Base-by-base conservation (phyloP, 441 rosid species). In the Syzygium malaccense region DNA sequence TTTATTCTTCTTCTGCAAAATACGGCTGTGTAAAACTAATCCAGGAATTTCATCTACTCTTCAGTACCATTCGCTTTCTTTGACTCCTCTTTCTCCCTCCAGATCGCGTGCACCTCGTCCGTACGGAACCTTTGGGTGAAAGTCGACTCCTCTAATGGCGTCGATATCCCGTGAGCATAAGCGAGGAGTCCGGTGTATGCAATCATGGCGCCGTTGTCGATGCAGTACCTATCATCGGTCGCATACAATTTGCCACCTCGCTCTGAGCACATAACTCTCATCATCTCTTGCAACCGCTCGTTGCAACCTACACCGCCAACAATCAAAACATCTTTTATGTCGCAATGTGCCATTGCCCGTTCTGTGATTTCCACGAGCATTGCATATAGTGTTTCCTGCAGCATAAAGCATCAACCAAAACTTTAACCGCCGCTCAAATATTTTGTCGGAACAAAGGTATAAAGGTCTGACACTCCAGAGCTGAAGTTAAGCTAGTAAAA, bases 301-400 rank as follows among this genome's bases (percentile, higher is more conserved):
- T 97, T 98, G 92, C 99, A 97, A 15, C 99, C 99, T 11, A 96
- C 98, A 14, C 99, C 99, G 1, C 98, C 99, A 33, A 96, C 99
- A 56, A 98, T 97, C 75, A 98, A 94, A 90, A 98, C 93, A 56
- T 98, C 99, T 89, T 94, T 97, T 93, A 92, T 95, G 91, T 97
- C 99, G 28, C 99, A 97, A 91, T 97, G 99, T 0, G 99, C 99
- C 99, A 98, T 97, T 6, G 99, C 99, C 57, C 98, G 92, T 90
- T 98, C 99, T 0, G 98, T 98, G 48, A 98, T 98, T 95, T 98
- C 99, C 93, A 97, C 99, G 28, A 98, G 95, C 99, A 97, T 98
- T 4, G 98, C 99, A 83, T 95, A 98, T 75, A 98, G 86, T 1
- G 99, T 97, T 91, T 97, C 99, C 99, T 98, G 89, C 49, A 88